Evolutionary conservation across 129 eudicot genomes (phyloP), one percentile per base, ranked within the genome.

Genomic region (Helianthus annuus): DNA sequence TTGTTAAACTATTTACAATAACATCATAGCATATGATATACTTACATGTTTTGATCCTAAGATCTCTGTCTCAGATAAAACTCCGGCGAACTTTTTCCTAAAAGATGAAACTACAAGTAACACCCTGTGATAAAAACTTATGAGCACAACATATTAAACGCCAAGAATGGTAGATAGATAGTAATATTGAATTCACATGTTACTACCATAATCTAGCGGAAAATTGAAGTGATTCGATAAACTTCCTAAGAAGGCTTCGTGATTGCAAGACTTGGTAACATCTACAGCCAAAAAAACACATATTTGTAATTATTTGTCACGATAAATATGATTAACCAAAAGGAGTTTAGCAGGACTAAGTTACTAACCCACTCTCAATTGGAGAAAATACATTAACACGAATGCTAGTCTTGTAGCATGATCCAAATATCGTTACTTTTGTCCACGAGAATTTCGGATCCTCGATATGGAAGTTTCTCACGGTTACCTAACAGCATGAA

Each of bases 1-100:
- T 64, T 51, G 27, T 67, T 68, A 62, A 52, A 36, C 39, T 46
- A 14, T 14, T 34, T 17, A 61, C 36, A 17, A 10, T 32, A 17
- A 29, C 53, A 42, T 36, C 60, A 7, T 58, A 58, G 59, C 19
- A 58, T n/a, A 59, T 15, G 40, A 45, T 15, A 45, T 22, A 66
- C 67, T 54, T 94, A 94, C 99, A 84, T 90, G 87, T 60, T 86
- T 86, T 7, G 96, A 80, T 86, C 99, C 99, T 81, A 90, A 81
- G 59, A 90, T 86, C 79, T 86, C 97, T 76, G 70, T 79, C 68
- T 88, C 99, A 10, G 96, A 77, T 34, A 88, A 69, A 68, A 79
- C 52, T 10, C 90, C 90, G 38, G 94, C 77, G 61, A 95, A 90
- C 82, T 86, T 95, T 80, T 81, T 90, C 75, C 81, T 81, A 7